phyloP scores from a whole-genome alignment of 352 stramenopile genomes.

The Globisporangium acanthophoron region DNA sequence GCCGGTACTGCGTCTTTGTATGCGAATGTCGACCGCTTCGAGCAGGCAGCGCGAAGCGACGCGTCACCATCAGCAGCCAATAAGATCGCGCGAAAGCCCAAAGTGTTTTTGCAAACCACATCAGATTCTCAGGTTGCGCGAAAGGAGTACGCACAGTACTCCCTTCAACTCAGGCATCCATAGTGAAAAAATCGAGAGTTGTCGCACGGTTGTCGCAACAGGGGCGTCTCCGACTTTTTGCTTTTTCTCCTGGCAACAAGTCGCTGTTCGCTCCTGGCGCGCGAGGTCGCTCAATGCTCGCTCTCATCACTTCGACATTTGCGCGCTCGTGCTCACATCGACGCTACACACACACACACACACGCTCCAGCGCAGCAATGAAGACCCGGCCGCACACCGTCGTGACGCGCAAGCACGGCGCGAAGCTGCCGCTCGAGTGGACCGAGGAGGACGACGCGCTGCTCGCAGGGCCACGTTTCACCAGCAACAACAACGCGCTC shows the following conservation, averaged over 20 bases:
- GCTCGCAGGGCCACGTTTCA: constrained; percentile 14
- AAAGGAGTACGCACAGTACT: too few relatives aligned
- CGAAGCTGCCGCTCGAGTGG: constrained; percentile 1
- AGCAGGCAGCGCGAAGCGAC: neutral
- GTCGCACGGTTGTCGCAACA: too few relatives aligned
- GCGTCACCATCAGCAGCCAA: neutral
- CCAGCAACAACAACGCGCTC: constrained; percentile 22
- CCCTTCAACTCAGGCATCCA: too few relatives aligned
- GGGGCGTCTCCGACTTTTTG: too few relatives aligned
- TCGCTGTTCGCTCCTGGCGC: too few relatives aligned
- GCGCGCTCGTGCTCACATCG: too few relatives aligned
- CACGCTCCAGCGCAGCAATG: too few relatives aligned
- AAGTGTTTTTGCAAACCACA: neutral
- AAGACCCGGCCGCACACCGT: neutral
- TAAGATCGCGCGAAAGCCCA: neutral
- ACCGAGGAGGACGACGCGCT: constrained; percentile 8
- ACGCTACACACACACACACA: too few relatives aligned
- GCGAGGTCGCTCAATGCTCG: too few relatives aligned
- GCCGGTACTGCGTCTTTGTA: neutral
- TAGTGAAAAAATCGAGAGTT: too few relatives aligned
- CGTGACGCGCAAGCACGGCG: neutral
- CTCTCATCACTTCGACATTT: too few relatives aligned
- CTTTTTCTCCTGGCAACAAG: too few relatives aligned
- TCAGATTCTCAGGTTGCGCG: neutral
- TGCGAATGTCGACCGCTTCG: neutral